Evolutionary conservation across 1,139 yeast species (phyloP).

Genomic region (Yamadazyma epiphylla): DNA sequence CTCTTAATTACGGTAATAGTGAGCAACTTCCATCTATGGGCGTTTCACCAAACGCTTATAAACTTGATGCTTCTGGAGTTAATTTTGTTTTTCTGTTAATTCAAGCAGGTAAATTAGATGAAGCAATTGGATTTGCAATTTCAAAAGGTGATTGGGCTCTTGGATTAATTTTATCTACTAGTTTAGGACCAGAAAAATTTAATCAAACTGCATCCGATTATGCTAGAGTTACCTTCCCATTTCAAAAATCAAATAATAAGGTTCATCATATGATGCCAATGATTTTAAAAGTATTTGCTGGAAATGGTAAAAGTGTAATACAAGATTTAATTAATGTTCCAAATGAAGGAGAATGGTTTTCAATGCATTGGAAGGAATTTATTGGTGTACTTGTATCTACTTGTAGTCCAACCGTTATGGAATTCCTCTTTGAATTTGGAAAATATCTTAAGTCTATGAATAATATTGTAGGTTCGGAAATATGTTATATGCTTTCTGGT

Average conservation of each 20-base stretch:
- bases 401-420: constrained; percentile 35
- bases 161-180: constrained; percentile 66
- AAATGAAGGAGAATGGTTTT: constrained; percentile 47
- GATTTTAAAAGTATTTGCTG: constrained; percentile 62
- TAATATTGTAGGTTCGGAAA: constrained; percentile 34
- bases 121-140: constrained; percentile 63
- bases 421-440: constrained; percentile 55
- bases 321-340: constrained; percentile 41
- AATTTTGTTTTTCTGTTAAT: constrained; percentile 35
- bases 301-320: constrained; percentile 55
- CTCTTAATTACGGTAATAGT: constrained; percentile 20
- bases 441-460: constrained; percentile 40
- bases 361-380: constrained; percentile 46
- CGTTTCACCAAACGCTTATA: constrained; percentile 28
- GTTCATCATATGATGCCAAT: constrained; percentile 56
- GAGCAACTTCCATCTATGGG: constrained; percentile 15
- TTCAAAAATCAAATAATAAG: constrained; percentile 39
- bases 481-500: constrained; percentile 49
- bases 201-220: constrained; percentile 49
- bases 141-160: constrained; percentile 73
- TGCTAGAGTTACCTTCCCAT: constrained; percentile 33
- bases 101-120: constrained; percentile 62
- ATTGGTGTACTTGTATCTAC: constrained; percentile 31
- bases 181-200: constrained; percentile 63
- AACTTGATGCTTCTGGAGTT: constrained; percentile 34